Conservation (phyloP, 176 grass and related monocot genomes). For the Aegilops speltoides region DNA sequence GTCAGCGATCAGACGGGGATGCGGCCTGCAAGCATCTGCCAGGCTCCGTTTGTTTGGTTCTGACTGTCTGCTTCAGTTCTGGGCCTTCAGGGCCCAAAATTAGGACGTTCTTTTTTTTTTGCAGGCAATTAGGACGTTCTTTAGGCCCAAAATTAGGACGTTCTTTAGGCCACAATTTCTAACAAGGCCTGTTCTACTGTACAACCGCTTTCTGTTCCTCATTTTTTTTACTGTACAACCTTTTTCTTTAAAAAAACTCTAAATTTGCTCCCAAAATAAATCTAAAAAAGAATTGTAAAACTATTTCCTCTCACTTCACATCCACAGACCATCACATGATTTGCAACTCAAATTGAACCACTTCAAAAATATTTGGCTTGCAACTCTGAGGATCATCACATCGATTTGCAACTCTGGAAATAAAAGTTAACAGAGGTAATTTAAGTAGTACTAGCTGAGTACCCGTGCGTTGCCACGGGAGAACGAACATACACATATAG, state of each 20-base stretch:
- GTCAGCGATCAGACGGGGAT: slow-evolving; percentile 6
- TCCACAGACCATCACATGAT: not conserved
- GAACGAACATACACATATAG: too few relatives aligned
- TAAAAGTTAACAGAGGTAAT: not conserved
- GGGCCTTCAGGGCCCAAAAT: not conserved
- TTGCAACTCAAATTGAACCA: not conserved
- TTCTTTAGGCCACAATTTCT: not conserved
- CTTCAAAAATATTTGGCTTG: not conserved
- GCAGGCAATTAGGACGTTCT: too few relatives aligned
- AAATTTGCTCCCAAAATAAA: too few relatives aligned
- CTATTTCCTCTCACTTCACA: not conserved
- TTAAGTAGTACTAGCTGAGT: not conserved
- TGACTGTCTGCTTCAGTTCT: too few relatives aligned
- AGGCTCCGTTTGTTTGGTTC: not conserved
- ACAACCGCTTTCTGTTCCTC: too few relatives aligned
- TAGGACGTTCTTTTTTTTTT: too few relatives aligned
- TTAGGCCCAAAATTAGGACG: not conserved
- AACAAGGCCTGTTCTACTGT: not conserved
- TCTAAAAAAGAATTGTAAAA: not conserved
- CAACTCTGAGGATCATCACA: not conserved
- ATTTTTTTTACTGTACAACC: not conserved
- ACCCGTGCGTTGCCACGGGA: too few relatives aligned
- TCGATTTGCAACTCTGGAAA: not conserved
- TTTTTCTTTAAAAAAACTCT: not conserved
- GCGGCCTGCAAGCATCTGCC: too few relatives aligned